A percentile compares a stretch with the other conserved stretches of the same genome.
These are phyloP conservation scores for Geosmithia flava DNA, from an alignment of 2,329 filamentous ascomycete species.

Conservation along the genomic window DNA sequence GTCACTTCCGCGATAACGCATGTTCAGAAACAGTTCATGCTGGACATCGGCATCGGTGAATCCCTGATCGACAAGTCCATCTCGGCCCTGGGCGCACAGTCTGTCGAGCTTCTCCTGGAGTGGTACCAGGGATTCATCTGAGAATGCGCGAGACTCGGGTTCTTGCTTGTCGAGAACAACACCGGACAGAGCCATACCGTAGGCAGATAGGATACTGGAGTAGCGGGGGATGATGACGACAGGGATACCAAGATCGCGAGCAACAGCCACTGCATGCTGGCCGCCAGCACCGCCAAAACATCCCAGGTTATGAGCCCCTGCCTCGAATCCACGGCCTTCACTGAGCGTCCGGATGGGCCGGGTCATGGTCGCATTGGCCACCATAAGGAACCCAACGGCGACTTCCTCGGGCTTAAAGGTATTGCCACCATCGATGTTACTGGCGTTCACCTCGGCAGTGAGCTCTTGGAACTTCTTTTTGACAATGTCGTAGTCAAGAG, in stretches of 20 bases:
- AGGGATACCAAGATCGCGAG: constrained; percentile 68
- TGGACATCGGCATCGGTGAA: constrained; percentile 19
- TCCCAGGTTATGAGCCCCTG: constrained; percentile 73
- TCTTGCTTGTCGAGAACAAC: constrained; percentile 86
- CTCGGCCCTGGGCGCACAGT: not conserved
- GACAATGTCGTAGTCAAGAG: constrained; percentile 64
- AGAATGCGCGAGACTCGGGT: constrained; percentile 51
- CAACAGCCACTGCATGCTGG: constrained; percentile 69
- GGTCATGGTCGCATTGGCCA: constrained; percentile 87
- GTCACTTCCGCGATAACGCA: constrained; percentile 28
- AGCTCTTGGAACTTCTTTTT: constrained; percentile 63
- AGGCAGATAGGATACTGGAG: constrained; percentile 79
- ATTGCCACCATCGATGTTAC: constrained; percentile 32
- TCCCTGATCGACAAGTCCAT: not conserved
- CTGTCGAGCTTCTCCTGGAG: constrained; percentile 1
- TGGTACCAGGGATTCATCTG: constrained; percentile 21
- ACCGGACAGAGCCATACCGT: constrained; percentile 85
- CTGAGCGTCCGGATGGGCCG: constrained; percentile 82
- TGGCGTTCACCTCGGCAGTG: constrained; percentile 58
- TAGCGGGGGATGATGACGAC: constrained; percentile 81
- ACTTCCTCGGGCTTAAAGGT: constrained; percentile 3
- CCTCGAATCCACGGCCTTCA: constrained; percentile 84
- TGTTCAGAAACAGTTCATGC: constrained; percentile 26
- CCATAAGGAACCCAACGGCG: constrained; percentile 60
- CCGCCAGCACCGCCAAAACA: constrained; percentile 89